Percentiles rank a stretch among this genome's conserved stretches.
Conservation (phyloP, 2,329 filamentous ascomycete genomes). For the Cadophora sp. region DNA sequence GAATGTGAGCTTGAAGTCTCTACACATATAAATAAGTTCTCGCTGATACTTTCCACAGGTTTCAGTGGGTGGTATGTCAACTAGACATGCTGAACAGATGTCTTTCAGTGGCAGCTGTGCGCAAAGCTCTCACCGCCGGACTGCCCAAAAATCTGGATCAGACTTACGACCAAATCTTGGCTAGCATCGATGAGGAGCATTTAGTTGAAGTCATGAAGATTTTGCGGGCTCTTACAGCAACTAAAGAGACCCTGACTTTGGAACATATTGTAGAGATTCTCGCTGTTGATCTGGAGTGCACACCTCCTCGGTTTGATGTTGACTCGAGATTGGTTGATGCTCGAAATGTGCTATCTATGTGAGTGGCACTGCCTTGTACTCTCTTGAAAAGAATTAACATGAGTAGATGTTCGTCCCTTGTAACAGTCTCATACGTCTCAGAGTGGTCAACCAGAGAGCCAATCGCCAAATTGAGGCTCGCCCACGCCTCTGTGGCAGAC, state of each 20-base stretch:
- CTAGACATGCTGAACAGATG: constrained; percentile 41
- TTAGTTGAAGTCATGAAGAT: constrained; percentile 31
- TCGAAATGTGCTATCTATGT: constrained; percentile 33
- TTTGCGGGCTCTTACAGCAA: constrained; percentile 40
- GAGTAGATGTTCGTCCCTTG: constrained; percentile 32
- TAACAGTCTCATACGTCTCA: constrained; percentile 23
- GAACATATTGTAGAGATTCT: constrained; percentile 43
- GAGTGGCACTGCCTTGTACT: not conserved
- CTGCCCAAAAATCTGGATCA: constrained; percentile 46
- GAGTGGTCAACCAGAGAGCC: constrained; percentile 5
- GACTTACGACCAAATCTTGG: constrained; percentile 47
- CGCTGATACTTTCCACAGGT: constrained; percentile 39
- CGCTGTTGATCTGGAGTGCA: constrained; percentile 39
- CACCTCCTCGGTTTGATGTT: constrained; percentile 42
- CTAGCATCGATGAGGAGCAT: constrained; percentile 36
- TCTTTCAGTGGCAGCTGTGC: constrained; percentile 34
- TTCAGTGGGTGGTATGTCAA: constrained; percentile 48
- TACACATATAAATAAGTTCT: not conserved
- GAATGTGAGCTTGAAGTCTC: constrained; percentile 42
- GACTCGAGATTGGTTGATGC: constrained; percentile 47
- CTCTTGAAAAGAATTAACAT: not conserved
- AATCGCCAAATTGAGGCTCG: constrained; percentile 27
- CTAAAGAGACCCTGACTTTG: constrained; percentile 33
- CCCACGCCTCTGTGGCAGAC: constrained; percentile 37
- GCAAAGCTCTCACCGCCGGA: constrained; percentile 42